Percentiles rank a stretch among this genome's conserved stretches.
Evolutionary conservation across 2,329 filamentous ascomycete species (phyloP).

Genomic region (Triangularia setosa): DNA sequence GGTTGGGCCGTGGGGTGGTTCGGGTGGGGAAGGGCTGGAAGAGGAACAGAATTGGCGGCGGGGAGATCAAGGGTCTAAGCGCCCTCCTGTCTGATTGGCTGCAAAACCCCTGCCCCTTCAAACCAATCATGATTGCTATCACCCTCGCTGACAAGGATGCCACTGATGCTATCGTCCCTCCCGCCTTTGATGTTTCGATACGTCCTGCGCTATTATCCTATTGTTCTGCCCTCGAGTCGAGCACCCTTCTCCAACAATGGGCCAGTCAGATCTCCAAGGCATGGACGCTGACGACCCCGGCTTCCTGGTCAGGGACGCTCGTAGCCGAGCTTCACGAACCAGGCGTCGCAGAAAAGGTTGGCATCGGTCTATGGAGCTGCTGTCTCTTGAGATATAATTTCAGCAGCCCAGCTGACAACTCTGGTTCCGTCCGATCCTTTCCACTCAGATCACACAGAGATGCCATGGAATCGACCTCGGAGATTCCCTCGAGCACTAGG

Average conservation of each 20-base stretch:
- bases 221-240: conserved; percentile 19
- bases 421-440: background rate
- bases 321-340: background rate
- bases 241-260: conserved; percentile 17
- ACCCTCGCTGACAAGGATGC: conserved; percentile 22
- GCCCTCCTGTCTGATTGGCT: conserved; percentile 26
- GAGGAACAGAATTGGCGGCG: conserved; percentile 16
- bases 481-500: background rate
- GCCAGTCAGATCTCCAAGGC: conserved; percentile 11
- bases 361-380: conserved; percentile 1
- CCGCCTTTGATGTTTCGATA: conserved; percentile 23
- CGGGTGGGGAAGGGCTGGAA: conserved; percentile 15
- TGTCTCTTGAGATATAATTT: background rate
- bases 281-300: conserved; percentile 4
- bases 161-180: conserved; percentile 22
- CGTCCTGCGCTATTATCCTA: conserved; percentile 20
- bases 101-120: conserved; percentile 15
- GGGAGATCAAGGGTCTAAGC: conserved; percentile 22
- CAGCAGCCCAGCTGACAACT: background rate
- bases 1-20: conserved; percentile 20
- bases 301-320: conserved; percentile 12
- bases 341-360: background rate
- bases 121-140: conserved; percentile 27
- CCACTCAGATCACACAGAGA: background rate
- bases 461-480: background rate